Conservation (phyloP, 176 grass and related monocot species). For the Musa troglodytarum region DNA sequence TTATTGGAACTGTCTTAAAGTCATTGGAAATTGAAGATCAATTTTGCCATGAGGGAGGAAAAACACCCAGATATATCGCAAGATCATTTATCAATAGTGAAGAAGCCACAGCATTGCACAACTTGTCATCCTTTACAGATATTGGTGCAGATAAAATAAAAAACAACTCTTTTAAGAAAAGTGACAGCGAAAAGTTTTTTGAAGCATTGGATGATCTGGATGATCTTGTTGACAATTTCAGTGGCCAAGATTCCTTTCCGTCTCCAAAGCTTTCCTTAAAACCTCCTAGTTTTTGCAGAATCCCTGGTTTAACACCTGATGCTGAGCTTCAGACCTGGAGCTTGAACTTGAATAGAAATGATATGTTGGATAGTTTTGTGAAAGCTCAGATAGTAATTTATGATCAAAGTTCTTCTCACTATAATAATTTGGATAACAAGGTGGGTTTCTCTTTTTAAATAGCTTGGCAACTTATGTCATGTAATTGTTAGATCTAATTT, state of each 20-base stretch:
- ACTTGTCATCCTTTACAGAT: conserved; percentile 8
- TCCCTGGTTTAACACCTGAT: conserved; percentile 78
- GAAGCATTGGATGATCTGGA: conserved; percentile 91
- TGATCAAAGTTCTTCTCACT: conserved; percentile 72
- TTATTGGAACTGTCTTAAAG: conserved; percentile 83
- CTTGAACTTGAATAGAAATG: conserved; percentile 35
- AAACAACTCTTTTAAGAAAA: conserved; percentile 44
- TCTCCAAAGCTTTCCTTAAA: conserved; percentile 41
- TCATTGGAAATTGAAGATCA: conserved; percentile 96
- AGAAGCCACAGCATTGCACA: conserved; percentile 22
- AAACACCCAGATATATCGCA: conserved; percentile 56
- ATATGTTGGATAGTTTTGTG: conserved; percentile 74
- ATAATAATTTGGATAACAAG: conserved; percentile 81
- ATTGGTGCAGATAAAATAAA: conserved; percentile 35
- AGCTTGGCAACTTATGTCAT: conserved; percentile 1
- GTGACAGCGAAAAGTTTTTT: conserved; percentile 73
- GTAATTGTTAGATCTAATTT: conserved; percentile 21
- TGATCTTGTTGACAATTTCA: conserved; percentile 53
- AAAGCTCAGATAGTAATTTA: conserved; percentile 92
- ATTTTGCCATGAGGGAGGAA: conserved; percentile 44
- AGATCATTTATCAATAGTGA: conserved; percentile 79
- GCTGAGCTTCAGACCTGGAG: conserved; percentile 38
- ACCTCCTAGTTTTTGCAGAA: conserved; percentile 62
- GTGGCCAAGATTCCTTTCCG: conserved; percentile 39
- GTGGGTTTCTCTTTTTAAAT: conserved; percentile 27